Conservation (phyloP, 1,139 yeast genomes). For the Pneumocystis wakefieldiae region DNA sequence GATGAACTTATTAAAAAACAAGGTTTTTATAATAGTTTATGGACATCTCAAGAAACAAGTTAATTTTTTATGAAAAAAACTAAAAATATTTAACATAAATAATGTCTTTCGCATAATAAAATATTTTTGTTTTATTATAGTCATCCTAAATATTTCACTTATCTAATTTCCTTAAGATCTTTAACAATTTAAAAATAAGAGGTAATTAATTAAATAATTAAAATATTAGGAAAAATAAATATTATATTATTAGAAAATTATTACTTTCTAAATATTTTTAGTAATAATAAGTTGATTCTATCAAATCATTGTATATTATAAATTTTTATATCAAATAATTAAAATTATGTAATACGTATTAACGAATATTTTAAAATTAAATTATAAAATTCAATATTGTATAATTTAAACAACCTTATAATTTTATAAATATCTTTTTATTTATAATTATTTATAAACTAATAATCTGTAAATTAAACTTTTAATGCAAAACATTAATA, state of each 20-base stretch:
- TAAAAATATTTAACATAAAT: neutral
- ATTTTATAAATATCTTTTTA: neutral
- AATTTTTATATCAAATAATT: too few species aligned
- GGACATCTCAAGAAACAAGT: neutral
- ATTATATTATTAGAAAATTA: too few species aligned
- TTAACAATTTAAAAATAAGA: neutral
- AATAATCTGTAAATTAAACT: neutral
- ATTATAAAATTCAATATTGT: too few species aligned
- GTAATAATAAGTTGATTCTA: too few species aligned
- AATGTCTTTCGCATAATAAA: neutral
- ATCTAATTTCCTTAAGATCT: neutral
- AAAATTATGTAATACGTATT: too few species aligned
- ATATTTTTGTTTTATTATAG: neutral
- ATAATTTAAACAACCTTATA: neutral
- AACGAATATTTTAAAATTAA: too few species aligned
- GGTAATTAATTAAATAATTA: too few species aligned
- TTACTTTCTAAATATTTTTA: too few species aligned
- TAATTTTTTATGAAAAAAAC: neutral
- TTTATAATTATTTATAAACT: neutral
- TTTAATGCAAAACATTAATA: neutral
- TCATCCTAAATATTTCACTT: neutral
- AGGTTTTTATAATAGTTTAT: slow-evolving; percentile 21
- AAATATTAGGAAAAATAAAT: too few species aligned
- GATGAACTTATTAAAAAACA: slow-evolving; percentile 28
- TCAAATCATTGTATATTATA: too few species aligned